Conservation (phyloP, 2,329 filamentous ascomycete species). For the Sporothrix globosa region DNA sequence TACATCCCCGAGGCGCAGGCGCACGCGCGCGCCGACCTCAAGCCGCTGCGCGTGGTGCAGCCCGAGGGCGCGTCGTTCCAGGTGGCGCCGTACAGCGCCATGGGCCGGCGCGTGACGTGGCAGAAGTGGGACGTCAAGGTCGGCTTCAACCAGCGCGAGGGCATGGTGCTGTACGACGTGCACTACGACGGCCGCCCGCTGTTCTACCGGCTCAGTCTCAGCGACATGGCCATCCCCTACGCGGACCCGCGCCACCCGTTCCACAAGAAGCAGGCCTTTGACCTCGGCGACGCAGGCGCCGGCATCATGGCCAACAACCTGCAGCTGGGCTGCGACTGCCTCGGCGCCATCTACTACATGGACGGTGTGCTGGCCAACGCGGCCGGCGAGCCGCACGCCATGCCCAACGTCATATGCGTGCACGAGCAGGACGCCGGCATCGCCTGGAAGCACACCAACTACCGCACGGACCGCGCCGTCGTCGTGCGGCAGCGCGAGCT, state of each 20-base stretch:
- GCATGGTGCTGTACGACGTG: slow-evolving; percentile 70
- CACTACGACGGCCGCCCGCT: slow-evolving; percentile 67
- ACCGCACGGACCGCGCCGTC: slow-evolving; percentile 63
- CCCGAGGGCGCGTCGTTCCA: slow-evolving; percentile 47
- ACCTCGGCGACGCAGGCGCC: slow-evolving; percentile 70
- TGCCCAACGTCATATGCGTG: slow-evolving; percentile 63
- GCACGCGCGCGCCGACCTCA: slow-evolving; percentile 51
- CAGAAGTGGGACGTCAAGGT: slow-evolving; percentile 72
- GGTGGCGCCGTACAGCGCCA: slow-evolving; percentile 45
- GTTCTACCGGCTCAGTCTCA: slow-evolving; percentile 68
- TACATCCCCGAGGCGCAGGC: slow-evolving; percentile 46
- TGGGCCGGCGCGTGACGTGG: slow-evolving; percentile 57
- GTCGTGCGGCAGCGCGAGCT: slow-evolving; percentile 64
- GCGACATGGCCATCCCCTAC: slow-evolving; percentile 70
- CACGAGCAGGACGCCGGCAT: slow-evolving; percentile 74
- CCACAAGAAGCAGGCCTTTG: slow-evolving; percentile 72
- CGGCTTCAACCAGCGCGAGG: slow-evolving; percentile 71
- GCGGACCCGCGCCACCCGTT: slow-evolving; percentile 67
- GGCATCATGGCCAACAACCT: slow-evolving; percentile 71
- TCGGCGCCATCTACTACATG: slow-evolving; percentile 67
- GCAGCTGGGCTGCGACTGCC: slow-evolving; percentile 68
- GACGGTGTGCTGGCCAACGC: slow-evolving; percentile 58
- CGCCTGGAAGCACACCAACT: slow-evolving; percentile 72
- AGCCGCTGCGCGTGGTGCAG: slow-evolving; percentile 52
- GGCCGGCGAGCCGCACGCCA: slow-evolving; percentile 54